A percentile compares a stretch with the other conserved stretches of the same genome.
Evolutionary conservation across 768 basidiomycete species (phyloP).

Genomic region (Erythrobasidium yunnanense): DNA sequence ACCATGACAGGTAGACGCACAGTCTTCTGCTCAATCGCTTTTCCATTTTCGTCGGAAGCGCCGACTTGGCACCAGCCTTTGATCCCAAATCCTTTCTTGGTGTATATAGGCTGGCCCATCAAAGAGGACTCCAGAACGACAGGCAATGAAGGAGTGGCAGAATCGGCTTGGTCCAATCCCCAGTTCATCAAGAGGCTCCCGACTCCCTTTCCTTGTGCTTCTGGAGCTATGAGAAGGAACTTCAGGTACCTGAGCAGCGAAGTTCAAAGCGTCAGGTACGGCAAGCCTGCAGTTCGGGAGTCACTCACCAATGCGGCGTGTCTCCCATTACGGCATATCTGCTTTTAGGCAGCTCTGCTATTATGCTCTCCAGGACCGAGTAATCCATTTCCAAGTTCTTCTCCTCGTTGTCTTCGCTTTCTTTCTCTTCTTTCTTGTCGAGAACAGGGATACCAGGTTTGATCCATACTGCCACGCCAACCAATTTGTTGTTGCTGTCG

Average conservation of each 20-base stretch:
- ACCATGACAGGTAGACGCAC: conserved; percentile 10
- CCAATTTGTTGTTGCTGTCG: neutral
- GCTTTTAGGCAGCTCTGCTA: neutral
- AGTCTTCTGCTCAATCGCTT: neutral
- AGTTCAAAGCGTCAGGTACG: neutral
- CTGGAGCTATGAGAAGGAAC: conserved; percentile 3
- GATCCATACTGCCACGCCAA: conserved; percentile 5
- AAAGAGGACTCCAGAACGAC: conserved; percentile 2
- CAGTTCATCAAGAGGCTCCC: neutral
- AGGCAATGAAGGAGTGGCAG: neutral
- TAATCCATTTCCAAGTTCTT: conserved; percentile 1
- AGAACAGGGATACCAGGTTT: neutral
- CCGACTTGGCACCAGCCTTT: neutral
- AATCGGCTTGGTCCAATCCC: conserved; percentile 9
- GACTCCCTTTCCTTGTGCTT: conserved; percentile 20
- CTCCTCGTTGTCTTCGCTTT: neutral
- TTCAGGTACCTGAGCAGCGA: neutral
- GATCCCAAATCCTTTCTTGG: neutral
- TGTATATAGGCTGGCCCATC: conserved; percentile 5
- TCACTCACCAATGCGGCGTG: conserved; percentile 11
- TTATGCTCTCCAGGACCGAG: neutral
- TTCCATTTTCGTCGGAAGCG: neutral
- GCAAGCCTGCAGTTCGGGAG: neutral
- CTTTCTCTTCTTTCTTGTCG: conserved; percentile 10
- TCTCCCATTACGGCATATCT: neutral